Evolutionary conservation across 2,329 filamentous ascomycete genomes (phyloP), one percentile per base, ranked within the genome.

Genomic region (Bimuria novae-zelandiae): DNA sequence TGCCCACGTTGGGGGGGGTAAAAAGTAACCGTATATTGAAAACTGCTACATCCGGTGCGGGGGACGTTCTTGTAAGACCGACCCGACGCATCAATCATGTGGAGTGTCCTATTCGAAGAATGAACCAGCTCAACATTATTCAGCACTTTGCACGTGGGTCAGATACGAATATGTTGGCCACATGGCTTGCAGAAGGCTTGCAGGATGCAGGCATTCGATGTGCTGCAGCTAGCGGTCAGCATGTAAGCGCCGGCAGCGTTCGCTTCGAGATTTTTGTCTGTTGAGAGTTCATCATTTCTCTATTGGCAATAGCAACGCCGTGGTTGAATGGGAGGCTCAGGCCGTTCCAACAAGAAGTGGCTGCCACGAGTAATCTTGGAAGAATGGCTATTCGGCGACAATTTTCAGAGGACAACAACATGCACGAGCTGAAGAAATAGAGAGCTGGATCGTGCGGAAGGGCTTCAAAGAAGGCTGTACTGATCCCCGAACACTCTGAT

Each of bases 1-100:
- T 39, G 35, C 16, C 16, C 43, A 37, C n/a, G 37, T 11, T 33
- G 43, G 41, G 35, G 42, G 49, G 49, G 42, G 5, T 46, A 46
- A 42, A 40, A 27, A 22, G 30, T 52, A 33, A 52, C 22, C 11
- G 37, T 41, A 49, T 49, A 42, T 35, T n/a, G 35, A 33, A 35
- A 8, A 25, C 14, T 30, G 39, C 36, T 37, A 42, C 21, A n/a
- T 40, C 17, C 17, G 17, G 46, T 41, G 46, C 46, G 36, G 25
- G 36, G 35, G 23, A 25, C 17, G 17, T 19, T 41, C 19, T n/a
- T n/a, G n/a, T n/a, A 10, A 51, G 37, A 27, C 22, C 21, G 25
- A 27, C 25, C 12, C 12, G 17, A 51, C 7, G 33, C 7, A 14
- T 21, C 7, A 17, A 21, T 43, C 41, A 22, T 32, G 41, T 43